Evolutionary conservation across 805 yeast genomes (phyloP), one percentile per base, ranked within the genome.

Genomic region (Metschnikowia kofuensis): DNA sequence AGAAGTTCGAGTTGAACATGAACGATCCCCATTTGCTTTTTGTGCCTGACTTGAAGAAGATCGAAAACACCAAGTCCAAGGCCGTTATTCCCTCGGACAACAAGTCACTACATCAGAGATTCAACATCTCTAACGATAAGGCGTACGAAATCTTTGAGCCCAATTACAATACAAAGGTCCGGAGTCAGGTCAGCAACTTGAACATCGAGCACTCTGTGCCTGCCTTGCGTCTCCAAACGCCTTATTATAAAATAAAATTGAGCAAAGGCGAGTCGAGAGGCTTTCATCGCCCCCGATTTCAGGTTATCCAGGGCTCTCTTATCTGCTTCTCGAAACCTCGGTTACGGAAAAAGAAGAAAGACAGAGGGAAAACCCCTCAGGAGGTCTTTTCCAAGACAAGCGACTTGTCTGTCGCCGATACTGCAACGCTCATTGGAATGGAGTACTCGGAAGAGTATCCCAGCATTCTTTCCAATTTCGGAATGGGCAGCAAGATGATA

Each of bases 401-500:
- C 4, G 97, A 91, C 63, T 72, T 94, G 49, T 84, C 97, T 0
- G 63, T 85, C 6, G 89, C 96, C 31, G 99, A 94, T 62, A 78
- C 89, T 2, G 90, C 89, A 0, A 81, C 83, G 12, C 76, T 89
- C 13, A 81, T 89, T 51, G 74, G 88, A 45, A 73, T 90, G 75
- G 99, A 94, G 63, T 94, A 92, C 63, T 80, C 94, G 11, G 99
- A 94, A 64, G 96, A 94, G 65, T 74, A 75, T 45, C 99, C 99
- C 0, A 69, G 83, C 40, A 85, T 88, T 1, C 69, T 94, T 30
- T 86, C 92, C 4, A 89, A 88, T 51, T 89, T 86, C 65, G 99
- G 99, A 50, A 94, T 94, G 99, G 95, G 96, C 7, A 85, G 91
- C 39, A 94, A 92, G 63, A 70, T 94, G 50, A 87, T 94, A 57